Evolutionary conservation across 257 asterid species (phyloP).

Genomic region (Plantago major): DNA sequence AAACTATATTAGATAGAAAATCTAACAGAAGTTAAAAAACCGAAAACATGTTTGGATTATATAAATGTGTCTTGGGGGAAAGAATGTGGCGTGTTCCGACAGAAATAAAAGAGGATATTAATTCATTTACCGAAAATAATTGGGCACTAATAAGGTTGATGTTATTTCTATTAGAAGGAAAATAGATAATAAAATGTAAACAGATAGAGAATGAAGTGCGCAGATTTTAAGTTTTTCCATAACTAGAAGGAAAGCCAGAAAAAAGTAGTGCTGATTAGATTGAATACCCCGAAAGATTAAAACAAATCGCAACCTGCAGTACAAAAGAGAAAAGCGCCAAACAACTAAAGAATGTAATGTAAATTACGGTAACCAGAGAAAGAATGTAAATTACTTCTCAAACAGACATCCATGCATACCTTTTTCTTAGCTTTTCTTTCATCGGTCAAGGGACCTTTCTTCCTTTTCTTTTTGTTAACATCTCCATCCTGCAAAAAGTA

Average conservation of each 20-base stretch:
- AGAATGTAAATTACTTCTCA: not conserved
- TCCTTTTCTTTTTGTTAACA: constrained; percentile 46
- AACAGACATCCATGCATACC: constrained; percentile 32
- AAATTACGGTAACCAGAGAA: not conserved
- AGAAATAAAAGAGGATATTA: not conserved
- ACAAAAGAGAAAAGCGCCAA: not conserved
- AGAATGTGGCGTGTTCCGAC: not conserved
- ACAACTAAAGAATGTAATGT: too few species aligned
- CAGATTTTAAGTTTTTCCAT: too few species aligned
- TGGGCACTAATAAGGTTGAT: too few species aligned
- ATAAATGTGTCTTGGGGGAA: not conserved
- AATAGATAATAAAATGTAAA: too few species aligned
- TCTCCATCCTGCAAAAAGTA: constrained; percentile 43
- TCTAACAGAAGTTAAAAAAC: not conserved
- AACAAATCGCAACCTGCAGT: not conserved
- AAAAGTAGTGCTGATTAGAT: too few species aligned
- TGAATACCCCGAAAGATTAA: not conserved
- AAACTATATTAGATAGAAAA: not conserved
- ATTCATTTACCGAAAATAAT: not conserved
- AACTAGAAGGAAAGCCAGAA: too few species aligned
- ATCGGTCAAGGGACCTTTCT: constrained; percentile 51
- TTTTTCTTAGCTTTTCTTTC: constrained; percentile 66
- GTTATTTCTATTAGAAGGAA: too few species aligned
- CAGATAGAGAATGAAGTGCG: too few species aligned
- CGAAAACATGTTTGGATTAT: not conserved